These are phyloP conservation scores for Dispira parvispora DNA, from an alignment of 192 early-diverging fungal species.

Conservation along the genomic window DNA sequence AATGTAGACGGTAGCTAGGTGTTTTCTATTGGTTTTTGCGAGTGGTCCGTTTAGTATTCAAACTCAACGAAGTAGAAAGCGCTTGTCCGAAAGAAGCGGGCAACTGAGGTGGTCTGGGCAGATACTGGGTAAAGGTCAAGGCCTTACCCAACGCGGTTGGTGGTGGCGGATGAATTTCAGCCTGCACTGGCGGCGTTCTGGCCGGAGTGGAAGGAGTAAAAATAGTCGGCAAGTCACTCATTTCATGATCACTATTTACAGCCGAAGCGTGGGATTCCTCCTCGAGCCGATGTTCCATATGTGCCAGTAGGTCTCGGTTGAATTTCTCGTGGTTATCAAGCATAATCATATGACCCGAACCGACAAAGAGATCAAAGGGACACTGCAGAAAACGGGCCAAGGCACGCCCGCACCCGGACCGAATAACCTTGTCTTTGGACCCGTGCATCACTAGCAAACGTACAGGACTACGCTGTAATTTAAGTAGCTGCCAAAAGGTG, in stretches of 20 bases:
- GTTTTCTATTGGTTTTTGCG: no score
- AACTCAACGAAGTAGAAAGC: no score
- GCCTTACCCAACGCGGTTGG: no score
- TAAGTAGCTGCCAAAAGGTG: slow-evolving; percentile 14
- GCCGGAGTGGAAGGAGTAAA: neutral
- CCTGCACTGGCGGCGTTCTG: neutral
- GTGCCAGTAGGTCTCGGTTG: slow-evolving; percentile 21
- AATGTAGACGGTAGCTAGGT: no score
- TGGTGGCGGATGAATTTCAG: no score
- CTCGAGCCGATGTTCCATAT: slow-evolving; percentile 11
- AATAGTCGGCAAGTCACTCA: neutral
- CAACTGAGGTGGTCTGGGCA: no score
- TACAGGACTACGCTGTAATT: slow-evolving; percentile 12
- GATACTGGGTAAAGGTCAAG: no score
- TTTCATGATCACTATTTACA: neutral
- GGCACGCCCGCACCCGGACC: slow-evolving; percentile 21
- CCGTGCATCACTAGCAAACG: slow-evolving; percentile 28
- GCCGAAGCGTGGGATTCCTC: neutral
- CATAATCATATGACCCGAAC: slow-evolving; percentile 26
- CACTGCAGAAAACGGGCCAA: slow-evolving; percentile 22
- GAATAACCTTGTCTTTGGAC: slow-evolving; percentile 25
- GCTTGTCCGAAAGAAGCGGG: no score
- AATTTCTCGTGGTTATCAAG: slow-evolving; percentile 27
- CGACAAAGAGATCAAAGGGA: slow-evolving; percentile 19
- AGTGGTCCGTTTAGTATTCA: no score